These are phyloP conservation scores for Picochlorum sp. DNA, from an alignment of 139 green algal species.

Conservation along the genomic window DNA sequence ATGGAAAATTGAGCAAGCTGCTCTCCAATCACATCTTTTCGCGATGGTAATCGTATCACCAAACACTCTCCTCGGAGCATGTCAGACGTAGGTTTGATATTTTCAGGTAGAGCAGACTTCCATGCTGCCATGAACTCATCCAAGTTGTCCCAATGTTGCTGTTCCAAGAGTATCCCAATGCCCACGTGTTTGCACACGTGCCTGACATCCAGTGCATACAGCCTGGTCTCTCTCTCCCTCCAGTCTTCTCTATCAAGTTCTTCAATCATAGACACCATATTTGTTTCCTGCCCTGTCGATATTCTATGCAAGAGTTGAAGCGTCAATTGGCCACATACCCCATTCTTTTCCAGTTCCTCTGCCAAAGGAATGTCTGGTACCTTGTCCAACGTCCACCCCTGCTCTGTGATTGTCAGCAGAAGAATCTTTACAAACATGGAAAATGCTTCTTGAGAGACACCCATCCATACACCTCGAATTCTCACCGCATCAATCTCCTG, in stretches of 20 bases:
- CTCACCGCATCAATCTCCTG: conserved; percentile 25
- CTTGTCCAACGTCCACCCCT: not conserved
- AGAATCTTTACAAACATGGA: conserved; percentile 43
- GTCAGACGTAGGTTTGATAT: conserved; percentile 24
- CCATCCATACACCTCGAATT: conserved; percentile 30
- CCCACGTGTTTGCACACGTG: conserved; percentile 25
- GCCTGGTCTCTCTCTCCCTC: not conserved
- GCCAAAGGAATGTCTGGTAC: conserved; percentile 9
- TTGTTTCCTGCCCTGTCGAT: conserved; percentile 16
- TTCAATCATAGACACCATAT: not conserved
- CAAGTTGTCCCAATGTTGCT: conserved; percentile 16
- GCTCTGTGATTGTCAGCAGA: conserved; percentile 14
- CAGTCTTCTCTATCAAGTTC: not conserved
- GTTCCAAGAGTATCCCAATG: conserved; percentile 6
- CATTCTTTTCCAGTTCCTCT: conserved; percentile 18
- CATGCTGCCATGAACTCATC: conserved; percentile 17
- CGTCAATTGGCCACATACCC: conserved; percentile 29
- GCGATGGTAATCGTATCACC: conserved; percentile 5
- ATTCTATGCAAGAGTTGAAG: conserved; percentile 39
- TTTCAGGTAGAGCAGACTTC: conserved; percentile 12
- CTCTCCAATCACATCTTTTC: conserved; percentile 6
- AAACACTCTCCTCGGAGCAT: conserved; percentile 40
- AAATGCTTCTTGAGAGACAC: conserved; percentile 36
- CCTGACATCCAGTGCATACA: conserved; percentile 9
- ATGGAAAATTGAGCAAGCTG: not conserved